Base-by-base conservation (phyloP, 2,329 filamentous ascomycete genomes). In the Colletotrichum aenigma region DNA sequence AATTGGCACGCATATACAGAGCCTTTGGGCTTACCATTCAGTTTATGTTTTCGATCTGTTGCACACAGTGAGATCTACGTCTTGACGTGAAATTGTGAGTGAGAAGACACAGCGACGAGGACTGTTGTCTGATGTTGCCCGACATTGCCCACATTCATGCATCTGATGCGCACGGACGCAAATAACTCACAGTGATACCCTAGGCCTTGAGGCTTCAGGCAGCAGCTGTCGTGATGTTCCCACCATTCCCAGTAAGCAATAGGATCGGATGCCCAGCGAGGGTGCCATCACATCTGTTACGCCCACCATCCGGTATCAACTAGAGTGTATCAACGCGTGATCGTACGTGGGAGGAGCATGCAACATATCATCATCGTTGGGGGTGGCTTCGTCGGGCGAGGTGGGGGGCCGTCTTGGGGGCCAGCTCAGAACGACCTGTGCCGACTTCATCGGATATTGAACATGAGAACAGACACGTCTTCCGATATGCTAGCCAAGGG, bases 1-100 rank as follows among this genome's bases (percentile, higher is more conserved):
- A 68, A 26, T 68, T 72, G 56, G 56, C 43, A 62, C 73, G 64
- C 70, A 73, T 65, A 75, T 75, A 73, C 64, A 75, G n/a, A 64
- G 43, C 70, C 64, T 48, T 66, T 30, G 55, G 70, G 64, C 64
- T 73, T 48, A 67, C 61, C n/a, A 30, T 24, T 30, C 26, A 36
- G 10, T 36, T 72, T 10, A 13, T 26, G 4, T 18, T 58, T 24
- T 60, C 8, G 26, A 32, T 60, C 4, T 30, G 16, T 60, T 10
- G 56, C 56, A 21, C 10, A 13, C 4, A n/a, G 26, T 60, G 30
- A 32, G 26, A n/a, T 13, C 12, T 26, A n/a, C 4, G 16, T 43
- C 36, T 18, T n/a, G 8, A 10, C 5, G 8, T 43, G 16, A 43
- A 43, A 6, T 10, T 10, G 38, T 43, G 38, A 18, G 18, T 43